Percentiles rank a stretch among this genome's conserved stretches.
Conservation (phyloP, 495 filamentous ascomycete species). For the Penicillium bovifimosum region DNA sequence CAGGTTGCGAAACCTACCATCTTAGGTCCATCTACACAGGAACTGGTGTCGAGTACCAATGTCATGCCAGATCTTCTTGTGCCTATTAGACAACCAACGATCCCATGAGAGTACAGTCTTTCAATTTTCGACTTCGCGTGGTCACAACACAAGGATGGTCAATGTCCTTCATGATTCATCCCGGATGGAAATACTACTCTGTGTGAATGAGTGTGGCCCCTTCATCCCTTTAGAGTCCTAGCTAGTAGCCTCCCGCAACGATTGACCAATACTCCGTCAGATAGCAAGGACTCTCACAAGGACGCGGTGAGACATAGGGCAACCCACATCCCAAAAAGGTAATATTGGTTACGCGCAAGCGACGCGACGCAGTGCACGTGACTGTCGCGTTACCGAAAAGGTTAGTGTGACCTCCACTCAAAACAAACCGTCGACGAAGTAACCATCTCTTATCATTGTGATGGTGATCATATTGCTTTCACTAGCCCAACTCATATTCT, state of each 20-base stretch:
- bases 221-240: neutral
- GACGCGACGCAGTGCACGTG: slow-evolving; percentile 14
- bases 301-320: neutral
- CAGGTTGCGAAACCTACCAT: no score
- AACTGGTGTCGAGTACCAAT: no score
- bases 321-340: slow-evolving; percentile 6
- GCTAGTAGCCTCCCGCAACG: no score
- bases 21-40: no score
- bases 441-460: slow-evolving; percentile 20
- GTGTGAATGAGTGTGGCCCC: no score
- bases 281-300: neutral
- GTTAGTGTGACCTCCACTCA: slow-evolving; percentile 14
- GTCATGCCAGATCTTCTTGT: no score
- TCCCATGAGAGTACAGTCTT: no score
- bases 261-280: neutral
- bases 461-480: neutral
- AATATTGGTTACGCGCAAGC: slow-evolving; percentile 5
- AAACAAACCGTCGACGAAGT: slow-evolving; percentile 26
- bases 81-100: no score
- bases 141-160: no score
- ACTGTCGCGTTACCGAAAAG: slow-evolving; percentile 14
- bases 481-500: neutral
- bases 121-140: no score
- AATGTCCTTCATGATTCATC: no score
- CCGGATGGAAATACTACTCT: neutral